Percentiles rank a stretch among this genome's conserved stretches.
Evolutionary conservation across 768 basidiomycete species (phyloP).

Genomic region (Epithele typhae): DNA sequence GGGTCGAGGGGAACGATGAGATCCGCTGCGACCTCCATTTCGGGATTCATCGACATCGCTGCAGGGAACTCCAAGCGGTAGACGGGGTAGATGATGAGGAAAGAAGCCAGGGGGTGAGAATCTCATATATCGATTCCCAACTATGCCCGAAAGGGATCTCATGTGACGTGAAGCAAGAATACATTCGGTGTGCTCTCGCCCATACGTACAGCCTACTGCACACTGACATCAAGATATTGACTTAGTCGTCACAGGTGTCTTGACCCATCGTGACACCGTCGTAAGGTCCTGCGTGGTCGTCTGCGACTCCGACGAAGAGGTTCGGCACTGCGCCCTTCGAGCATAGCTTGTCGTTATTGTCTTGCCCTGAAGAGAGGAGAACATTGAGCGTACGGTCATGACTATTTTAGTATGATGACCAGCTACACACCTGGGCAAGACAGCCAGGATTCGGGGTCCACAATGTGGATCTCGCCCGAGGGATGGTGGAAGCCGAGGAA

Average conservation of each 20-base stretch:
- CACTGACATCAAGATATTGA: no score
- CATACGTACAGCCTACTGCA: no score
- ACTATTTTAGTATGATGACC: background rate
- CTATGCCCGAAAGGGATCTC: no score
- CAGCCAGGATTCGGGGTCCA: conserved; percentile 47
- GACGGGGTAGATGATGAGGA: background rate
- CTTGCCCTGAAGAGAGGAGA: conserved; percentile 50
- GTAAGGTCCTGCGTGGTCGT: conserved; percentile 41
- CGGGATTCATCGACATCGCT: background rate
- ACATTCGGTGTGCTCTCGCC: no score
- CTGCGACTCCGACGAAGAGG: conserved; percentile 39
- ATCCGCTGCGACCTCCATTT: conserved; percentile 9
- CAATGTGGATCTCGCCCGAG: conserved; percentile 34
- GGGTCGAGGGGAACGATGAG: conserved; percentile 21
- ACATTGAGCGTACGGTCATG: no score
- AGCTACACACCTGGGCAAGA: conserved; percentile 35
- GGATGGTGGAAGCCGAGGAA: conserved; percentile 46
- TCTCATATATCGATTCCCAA: no score
- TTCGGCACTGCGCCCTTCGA: conserved; percentile 49
- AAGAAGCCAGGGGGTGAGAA: background rate
- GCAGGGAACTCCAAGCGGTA: background rate
- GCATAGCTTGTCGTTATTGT: conserved; percentile 51
- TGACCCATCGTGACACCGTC: conserved; percentile 24
- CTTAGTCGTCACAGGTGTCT: no score
- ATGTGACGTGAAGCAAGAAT: no score